Base-by-base conservation (phyloP, 768 basidiomycete species). In the Boletus sp. region DNA sequence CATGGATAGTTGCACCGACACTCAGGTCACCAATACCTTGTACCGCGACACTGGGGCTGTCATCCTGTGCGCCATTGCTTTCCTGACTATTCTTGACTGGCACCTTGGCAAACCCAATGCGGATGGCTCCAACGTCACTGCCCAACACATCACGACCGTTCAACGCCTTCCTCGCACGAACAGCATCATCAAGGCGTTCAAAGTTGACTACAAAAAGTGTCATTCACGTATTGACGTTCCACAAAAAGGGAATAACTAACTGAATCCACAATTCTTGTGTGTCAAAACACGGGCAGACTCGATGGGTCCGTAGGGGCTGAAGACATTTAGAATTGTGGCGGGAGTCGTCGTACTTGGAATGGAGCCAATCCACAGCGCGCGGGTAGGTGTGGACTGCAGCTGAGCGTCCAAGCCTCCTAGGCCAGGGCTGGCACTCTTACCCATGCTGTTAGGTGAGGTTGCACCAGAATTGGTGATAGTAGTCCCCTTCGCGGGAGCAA, bases 361-460 rank as follows among this genome's bases (percentile, higher is more conserved):
- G 40, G 91, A 93, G 6, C 97, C 97, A 64, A 99, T 91, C 96
- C 97, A 99, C 21, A 98, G 79, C 2, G 96, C 96, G 54, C 97
- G 79, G 1, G 97, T 98, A 5, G 97, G 97, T 38, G 90, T 86
- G 9, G 89, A 88, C 70, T 95, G 93, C 23, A 93, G 73, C 68
- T 93, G 91, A 9, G 88, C 85, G 58, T 93, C 92, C 79, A 92
- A 81, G 46, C 83, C 83, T 27, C 81, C 84, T 43, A 88, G 65
- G 38, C 79, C 79, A 5, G 81, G 76, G 60, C 77, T 83, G 23
- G 74, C 70, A 43, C 74, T 77, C 66, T 87, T 85, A 57, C 70
- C 57, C 69, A 67, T 51, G 51, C 76, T 70, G 47, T 82, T 79
- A 15, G 89, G 83, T 0, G 88, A 85, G 2, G 86, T 82, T 14